phyloP scores from a whole-genome alignment of 1,284 basidiomycete genomes.

The Microbotryum silenes-acaulis region DNA sequence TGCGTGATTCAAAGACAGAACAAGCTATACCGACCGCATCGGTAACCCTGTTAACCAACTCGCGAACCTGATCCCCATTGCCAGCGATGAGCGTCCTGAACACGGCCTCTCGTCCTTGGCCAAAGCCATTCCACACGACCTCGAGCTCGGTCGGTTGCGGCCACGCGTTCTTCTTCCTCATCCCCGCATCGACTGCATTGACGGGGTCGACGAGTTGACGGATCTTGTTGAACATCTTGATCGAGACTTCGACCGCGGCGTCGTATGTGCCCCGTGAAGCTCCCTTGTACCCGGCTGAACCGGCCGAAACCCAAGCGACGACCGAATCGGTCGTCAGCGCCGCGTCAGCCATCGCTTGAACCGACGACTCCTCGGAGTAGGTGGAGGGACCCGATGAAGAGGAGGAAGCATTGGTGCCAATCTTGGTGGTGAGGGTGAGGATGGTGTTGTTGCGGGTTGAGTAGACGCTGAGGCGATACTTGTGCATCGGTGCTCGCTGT shows the following conservation, averaged over 20 bases:
- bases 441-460: slow-evolving; percentile 44
- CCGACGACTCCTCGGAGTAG: slow-evolving; percentile 21
- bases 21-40: slow-evolving; percentile 34
- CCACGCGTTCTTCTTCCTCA: slow-evolving; percentile 25
- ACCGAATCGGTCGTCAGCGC: slow-evolving; percentile 8
- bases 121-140: slow-evolving; percentile 43
- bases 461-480: slow-evolving; percentile 41
- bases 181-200: slow-evolving; percentile 10
- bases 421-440: slow-evolving; percentile 40
- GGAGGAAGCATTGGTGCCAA: slow-evolving; percentile 21
- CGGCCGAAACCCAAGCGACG: slow-evolving; percentile 32
- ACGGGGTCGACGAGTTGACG: slow-evolving; percentile 27
- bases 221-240: slow-evolving; percentile 41
- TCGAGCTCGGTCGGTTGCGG: slow-evolving; percentile 39
- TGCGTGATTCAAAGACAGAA: background rate
- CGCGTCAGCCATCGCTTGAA: background rate
- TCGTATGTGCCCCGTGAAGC: slow-evolving; percentile 42
- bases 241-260: slow-evolving; percentile 41
- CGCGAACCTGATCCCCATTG: slow-evolving; percentile 38
- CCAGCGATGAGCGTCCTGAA: slow-evolving; percentile 39
- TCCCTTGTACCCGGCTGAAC: slow-evolving; percentile 42
- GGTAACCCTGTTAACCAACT: slow-evolving; percentile 38
- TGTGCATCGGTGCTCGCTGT: background rate
- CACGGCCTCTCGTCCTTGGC: slow-evolving; percentile 43
- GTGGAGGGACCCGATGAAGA: slow-evolving; percentile 27